Conservation (phyloP, 371 early-diverging fungal genomes). For the Mucor mucedo region DNA sequence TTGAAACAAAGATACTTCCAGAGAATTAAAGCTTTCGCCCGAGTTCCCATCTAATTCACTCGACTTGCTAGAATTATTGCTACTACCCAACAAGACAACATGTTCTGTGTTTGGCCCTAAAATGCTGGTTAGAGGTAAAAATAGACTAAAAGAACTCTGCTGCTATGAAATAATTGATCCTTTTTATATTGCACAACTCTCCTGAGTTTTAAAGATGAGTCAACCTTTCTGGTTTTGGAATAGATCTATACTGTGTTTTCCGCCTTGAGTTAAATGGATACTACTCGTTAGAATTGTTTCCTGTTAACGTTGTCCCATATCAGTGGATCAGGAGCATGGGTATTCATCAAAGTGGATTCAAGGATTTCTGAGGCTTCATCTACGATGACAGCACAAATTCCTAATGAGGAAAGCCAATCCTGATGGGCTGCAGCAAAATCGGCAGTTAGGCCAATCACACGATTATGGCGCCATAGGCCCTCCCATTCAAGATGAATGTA, state of each 20-base stretch:
- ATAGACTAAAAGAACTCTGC: no score
- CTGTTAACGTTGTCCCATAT: no score
- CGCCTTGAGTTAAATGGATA: no score
- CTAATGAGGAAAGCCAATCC: slow-evolving; percentile 29
- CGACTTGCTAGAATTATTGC: slow-evolving; percentile 9
- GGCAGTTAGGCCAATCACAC: slow-evolving; percentile 47
- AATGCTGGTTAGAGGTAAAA: no score
- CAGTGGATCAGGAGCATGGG: no score
- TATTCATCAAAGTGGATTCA: slow-evolving; percentile 32
- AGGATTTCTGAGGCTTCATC: slow-evolving; percentile 44
- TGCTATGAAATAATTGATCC: no score
- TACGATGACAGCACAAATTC: slow-evolving; percentile 41
- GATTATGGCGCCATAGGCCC: slow-evolving; percentile 33
- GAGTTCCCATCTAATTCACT: slow-evolving; percentile 3
- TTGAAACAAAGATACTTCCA: slow-evolving; percentile 40
- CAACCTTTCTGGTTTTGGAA: no score
- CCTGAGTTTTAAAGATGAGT: no score
- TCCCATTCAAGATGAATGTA: slow-evolving; percentile 28
- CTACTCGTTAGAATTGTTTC: no score
- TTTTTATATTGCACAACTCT: no score
- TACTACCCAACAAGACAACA: slow-evolving; percentile 38
- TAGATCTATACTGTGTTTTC: no score
- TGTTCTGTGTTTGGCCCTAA: slow-evolving; percentile 41
- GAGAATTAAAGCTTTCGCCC: slow-evolving; percentile 16
- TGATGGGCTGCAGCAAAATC: slow-evolving; percentile 44